Evolutionary conservation across 331 rosid genomes (phyloP).

Genomic region (Saraca asoca): DNA sequence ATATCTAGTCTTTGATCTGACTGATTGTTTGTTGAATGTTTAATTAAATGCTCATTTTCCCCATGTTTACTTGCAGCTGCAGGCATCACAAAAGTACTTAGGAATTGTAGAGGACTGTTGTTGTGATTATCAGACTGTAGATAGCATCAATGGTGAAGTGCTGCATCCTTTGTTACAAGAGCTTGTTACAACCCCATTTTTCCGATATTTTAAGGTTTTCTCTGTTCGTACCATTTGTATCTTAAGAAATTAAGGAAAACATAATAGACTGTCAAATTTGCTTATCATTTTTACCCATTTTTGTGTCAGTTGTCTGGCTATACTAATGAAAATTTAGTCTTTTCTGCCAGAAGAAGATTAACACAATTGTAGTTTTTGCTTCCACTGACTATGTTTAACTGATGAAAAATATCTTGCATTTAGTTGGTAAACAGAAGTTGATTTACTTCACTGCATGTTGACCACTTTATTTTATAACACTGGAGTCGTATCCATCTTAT

Average conservation of each 20-base stretch:
- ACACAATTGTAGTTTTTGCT: too few relatives aligned
- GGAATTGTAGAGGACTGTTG: constrained; percentile 72
- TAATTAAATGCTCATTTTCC: background rate
- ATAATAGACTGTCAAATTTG: background rate
- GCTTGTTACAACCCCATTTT: constrained; percentile 61
- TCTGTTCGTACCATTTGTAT: background rate
- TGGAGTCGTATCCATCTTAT: background rate
- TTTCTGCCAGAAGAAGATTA: too few relatives aligned
- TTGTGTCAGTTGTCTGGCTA: too few relatives aligned
- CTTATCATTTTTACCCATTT: too few relatives aligned
- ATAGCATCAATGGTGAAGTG: constrained; percentile 55
- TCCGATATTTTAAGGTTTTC: constrained; percentile 66
- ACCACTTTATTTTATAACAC: background rate
- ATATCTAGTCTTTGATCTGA: background rate
- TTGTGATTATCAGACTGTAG: constrained; percentile 67
- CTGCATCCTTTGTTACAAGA: constrained; percentile 64
- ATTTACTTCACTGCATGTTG: background rate
- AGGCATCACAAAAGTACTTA: constrained; percentile 46
- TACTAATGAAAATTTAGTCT: too few relatives aligned
- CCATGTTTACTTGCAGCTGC: constrained; percentile 28
- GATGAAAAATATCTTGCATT: too few relatives aligned
- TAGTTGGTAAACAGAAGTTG: too few relatives aligned
- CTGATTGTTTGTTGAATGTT: background rate
- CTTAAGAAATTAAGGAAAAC: background rate
- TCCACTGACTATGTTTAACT: too few relatives aligned